Percentiles rank a stretch among this genome's conserved stretches.
These are phyloP conservation scores for Hyphopichia wangnamkhiaoensis DNA, from an alignment of 1,139 yeast species.

Conservation along the genomic window DNA sequence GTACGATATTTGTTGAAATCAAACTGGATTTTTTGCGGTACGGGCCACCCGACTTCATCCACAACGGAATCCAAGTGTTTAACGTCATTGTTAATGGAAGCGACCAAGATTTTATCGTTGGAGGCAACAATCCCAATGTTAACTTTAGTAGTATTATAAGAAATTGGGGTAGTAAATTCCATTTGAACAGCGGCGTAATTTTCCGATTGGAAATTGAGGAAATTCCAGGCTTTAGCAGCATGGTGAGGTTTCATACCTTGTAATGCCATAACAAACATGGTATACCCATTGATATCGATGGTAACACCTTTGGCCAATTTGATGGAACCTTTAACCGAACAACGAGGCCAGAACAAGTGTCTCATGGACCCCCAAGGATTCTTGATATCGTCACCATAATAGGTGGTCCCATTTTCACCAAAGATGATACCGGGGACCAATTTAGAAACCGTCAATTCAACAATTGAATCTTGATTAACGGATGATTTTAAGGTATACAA, in stretches of 20 bases:
- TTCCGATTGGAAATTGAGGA: slow-evolving; percentile 82
- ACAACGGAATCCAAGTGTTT: slow-evolving; percentile 57
- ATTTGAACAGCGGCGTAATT: slow-evolving; percentile 75
- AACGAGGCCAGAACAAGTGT: slow-evolving; percentile 95
- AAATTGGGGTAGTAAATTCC: slow-evolving; percentile 94
- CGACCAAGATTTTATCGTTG: slow-evolving; percentile 63
- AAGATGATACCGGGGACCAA: slow-evolving; percentile 84
- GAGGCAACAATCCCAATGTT: slow-evolving; percentile 73
- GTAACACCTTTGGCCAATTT: slow-evolving; percentile 23
- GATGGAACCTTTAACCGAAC: slow-evolving; percentile 66
- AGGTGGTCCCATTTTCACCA: slow-evolving; percentile 83
- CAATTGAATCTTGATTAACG: slow-evolving; percentile 71
- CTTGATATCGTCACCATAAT: slow-evolving; percentile 76
- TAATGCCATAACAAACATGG: slow-evolving; percentile 95
- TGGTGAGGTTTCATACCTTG: slow-evolving; percentile 99
- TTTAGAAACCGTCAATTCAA: slow-evolving; percentile 65
- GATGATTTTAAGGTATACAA: slow-evolving; percentile 61
- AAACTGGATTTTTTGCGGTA: slow-evolving; percentile 70
- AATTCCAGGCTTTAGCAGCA: slow-evolving; percentile 97
- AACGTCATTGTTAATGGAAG: slow-evolving; percentile 66
- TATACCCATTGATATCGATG: slow-evolving; percentile 50
- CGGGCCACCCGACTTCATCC: slow-evolving; percentile 92
- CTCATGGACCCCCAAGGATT: slow-evolving; percentile 98
- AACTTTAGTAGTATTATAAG: slow-evolving; percentile 82
- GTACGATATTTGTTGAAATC: slow-evolving; percentile 50